phyloP scores from a whole-genome alignment of 805 yeast species.

The Lachancea meyersii region DNA sequence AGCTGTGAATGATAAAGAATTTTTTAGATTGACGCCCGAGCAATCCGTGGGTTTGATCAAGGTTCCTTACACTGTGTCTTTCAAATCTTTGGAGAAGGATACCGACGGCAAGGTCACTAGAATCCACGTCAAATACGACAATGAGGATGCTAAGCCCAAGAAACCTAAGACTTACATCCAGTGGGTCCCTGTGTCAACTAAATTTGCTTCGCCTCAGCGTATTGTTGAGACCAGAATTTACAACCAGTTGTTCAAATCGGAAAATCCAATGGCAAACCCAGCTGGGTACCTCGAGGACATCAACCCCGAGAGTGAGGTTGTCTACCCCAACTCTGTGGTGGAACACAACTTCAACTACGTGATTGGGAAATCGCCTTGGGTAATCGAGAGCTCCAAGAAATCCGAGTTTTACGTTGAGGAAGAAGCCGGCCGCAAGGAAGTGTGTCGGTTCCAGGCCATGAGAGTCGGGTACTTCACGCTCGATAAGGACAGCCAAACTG shows the following conservation, averaged over 20 bases:
- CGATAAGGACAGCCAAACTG: constrained; percentile 67
- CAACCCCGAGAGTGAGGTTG: constrained; percentile 69
- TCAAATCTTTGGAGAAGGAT: constrained; percentile 55
- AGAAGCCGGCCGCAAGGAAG: constrained; percentile 54
- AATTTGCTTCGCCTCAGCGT: constrained; percentile 55
- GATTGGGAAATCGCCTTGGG: constrained; percentile 67
- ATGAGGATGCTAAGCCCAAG: constrained; percentile 45
- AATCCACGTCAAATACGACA: constrained; percentile 76
- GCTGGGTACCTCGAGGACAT: constrained; percentile 84
- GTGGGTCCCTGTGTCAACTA: constrained; percentile 78
- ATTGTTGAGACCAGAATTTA: constrained; percentile 78
- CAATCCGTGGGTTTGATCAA: constrained; percentile 93
- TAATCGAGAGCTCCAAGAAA: constrained; percentile 48
- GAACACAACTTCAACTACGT: constrained; percentile 75
- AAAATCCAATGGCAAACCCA: constrained; percentile 83
- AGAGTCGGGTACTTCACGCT: constrained; percentile 93
- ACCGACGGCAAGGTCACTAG: constrained; percentile 54
- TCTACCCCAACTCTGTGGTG: constrained; percentile 58
- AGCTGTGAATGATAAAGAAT: constrained; percentile 51
- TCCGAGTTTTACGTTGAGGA: constrained; percentile 69
- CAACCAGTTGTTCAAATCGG: constrained; percentile 81
- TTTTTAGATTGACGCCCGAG: constrained; percentile 87
- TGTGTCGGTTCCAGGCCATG: constrained; percentile 96
- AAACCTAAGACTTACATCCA: constrained; percentile 96
- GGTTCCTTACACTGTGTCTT: constrained; percentile 78